Conservation (phyloP, 495 filamentous ascomycete genomes). For the Aspergillus cavernicola region DNA sequence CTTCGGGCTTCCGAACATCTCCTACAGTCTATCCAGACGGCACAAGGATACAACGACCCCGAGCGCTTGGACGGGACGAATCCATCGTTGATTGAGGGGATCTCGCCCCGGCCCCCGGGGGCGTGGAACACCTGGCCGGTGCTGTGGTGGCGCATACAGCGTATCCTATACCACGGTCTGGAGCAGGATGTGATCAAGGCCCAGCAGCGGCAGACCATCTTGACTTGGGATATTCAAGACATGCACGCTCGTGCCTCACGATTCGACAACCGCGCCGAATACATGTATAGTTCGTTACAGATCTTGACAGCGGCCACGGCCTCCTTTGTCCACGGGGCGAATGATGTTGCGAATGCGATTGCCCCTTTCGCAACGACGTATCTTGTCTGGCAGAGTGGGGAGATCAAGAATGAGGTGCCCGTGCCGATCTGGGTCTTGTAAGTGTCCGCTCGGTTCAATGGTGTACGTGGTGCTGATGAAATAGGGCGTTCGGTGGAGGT, state of each 20-base stretch:
- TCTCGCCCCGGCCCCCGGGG: slow-evolving; percentile 1
- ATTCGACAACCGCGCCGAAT: slow-evolving; percentile 8
- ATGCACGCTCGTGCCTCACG: slow-evolving; percentile 7
- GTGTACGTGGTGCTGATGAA: background rate
- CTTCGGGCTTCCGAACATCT: slow-evolving; percentile 4
- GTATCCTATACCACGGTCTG: slow-evolving; percentile 4
- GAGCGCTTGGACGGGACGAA: background rate
- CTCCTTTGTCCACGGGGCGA: slow-evolving; percentile 9
- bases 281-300: slow-evolving; percentile 12
- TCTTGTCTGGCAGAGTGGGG: slow-evolving; percentile 4
- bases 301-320: slow-evolving; percentile 9
- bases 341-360: slow-evolving; percentile 8
- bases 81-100: background rate
- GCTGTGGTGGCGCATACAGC: background rate
- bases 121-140: slow-evolving; percentile 1
- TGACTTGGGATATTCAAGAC: slow-evolving; percentile 9
- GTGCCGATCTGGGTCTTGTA: slow-evolving; percentile 11
- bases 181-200: slow-evolving; percentile 9
- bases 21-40: slow-evolving; percentile 6
- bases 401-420: background rate
- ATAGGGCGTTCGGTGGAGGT: slow-evolving; percentile 2
- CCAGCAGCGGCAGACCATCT: slow-evolving; percentile 4
- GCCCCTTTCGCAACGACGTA: slow-evolving; percentile 6
- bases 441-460: background rate
- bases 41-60: slow-evolving; percentile 1